phyloP scores from a whole-genome alignment of 768 basidiomycete genomes.

The Mycena rebaudengoi region DNA sequence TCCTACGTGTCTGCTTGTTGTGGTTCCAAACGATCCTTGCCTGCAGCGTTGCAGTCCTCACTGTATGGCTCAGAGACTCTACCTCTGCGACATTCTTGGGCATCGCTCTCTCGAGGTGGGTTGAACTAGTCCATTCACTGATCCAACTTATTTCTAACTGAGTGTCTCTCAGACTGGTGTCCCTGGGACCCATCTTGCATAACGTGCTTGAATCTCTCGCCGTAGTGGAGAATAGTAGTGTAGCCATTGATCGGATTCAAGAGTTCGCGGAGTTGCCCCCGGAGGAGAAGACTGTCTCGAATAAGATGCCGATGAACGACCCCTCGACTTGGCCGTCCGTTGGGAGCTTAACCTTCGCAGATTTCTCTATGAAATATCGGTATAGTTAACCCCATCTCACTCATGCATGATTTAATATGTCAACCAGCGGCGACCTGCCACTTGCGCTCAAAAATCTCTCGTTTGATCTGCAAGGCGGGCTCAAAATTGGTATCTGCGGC shows the following conservation, averaged over 20 bases:
- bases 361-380: conserved; percentile 15
- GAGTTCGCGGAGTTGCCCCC: conserved; percentile 12
- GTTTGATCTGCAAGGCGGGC: conserved; percentile 6
- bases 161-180: conserved; percentile 7
- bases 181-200: background rate
- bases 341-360: conserved; percentile 7
- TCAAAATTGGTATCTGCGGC: conserved; percentile 17
- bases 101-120: conserved; percentile 14
- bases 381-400: background rate
- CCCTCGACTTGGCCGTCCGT: conserved; percentile 8
- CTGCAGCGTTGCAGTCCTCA: conserved; percentile 10
- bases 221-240: conserved; percentile 8
- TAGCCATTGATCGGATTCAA: conserved; percentile 8
- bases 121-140: background rate
- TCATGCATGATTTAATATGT: background rate
- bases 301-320: background rate
- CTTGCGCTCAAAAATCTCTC: conserved; percentile 14
- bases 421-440: conserved; percentile 7
- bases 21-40: conserved; percentile 17
- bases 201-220: conserved; percentile 6
- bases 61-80: conserved; percentile 13
- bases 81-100: conserved; percentile 17
- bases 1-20: conserved; percentile 11
- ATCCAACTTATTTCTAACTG: background rate
- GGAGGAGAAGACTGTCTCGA: conserved; percentile 12